Evolutionary conservation across 257 asterid species (phyloP).

Genomic region (Gentiana dahurica): DNA sequence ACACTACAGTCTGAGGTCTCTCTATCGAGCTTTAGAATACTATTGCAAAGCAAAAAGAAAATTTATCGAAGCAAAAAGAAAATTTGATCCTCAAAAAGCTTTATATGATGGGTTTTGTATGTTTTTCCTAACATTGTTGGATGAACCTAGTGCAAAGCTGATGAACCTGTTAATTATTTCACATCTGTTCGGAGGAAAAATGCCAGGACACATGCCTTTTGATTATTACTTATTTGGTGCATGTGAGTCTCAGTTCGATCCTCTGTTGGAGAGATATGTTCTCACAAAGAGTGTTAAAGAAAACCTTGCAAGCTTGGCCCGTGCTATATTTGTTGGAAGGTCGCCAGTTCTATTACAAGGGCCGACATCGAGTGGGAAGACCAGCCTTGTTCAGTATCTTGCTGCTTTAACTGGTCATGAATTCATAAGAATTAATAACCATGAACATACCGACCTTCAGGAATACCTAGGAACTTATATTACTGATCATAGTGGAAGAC

Average conservation of each 20-base stretch:
- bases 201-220: constrained; percentile 33
- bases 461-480: constrained; percentile 91
- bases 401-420: constrained; percentile 72
- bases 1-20: constrained; percentile 89
- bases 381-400: constrained; percentile 86
- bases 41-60: constrained; percentile 40
- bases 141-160: constrained; percentile 53
- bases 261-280: constrained; percentile 41
- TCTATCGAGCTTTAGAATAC: constrained; percentile 81
- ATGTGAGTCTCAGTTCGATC: constrained; percentile 19
- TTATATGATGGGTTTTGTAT: constrained; percentile 87
- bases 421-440: constrained; percentile 87
- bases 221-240: constrained; percentile 32
- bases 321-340: constrained; percentile 64
- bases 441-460: constrained; percentile 96
- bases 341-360: constrained; percentile 95
- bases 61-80: constrained; percentile 39
- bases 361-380: constrained; percentile 98
- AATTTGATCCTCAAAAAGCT: constrained; percentile 43
- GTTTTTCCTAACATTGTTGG: constrained; percentile 70
- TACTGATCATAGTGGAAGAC: constrained; percentile 83
- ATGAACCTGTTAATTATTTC: constrained; percentile 49
- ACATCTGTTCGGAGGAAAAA: constrained; percentile 38
- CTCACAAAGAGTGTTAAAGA: constrained; percentile 62
- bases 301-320: constrained; percentile 66